These are phyloP conservation scores for Gamsiella multidivaricata DNA, from an alignment of 192 early-diverging fungal species.

Conservation along the genomic window DNA sequence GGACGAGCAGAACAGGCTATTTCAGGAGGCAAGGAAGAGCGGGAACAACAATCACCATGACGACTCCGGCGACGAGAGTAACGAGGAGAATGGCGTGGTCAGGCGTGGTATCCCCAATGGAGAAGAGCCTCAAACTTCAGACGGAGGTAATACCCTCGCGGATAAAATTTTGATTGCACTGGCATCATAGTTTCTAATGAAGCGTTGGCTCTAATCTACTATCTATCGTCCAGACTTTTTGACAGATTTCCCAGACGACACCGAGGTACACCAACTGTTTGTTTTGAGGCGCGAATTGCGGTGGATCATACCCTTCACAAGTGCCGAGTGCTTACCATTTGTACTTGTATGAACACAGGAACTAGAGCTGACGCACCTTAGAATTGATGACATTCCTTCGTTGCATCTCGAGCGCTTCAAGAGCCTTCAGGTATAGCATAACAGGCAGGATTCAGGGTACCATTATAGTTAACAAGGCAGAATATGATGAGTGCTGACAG, in stretches of 20 bases:
- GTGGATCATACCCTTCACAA: no score
- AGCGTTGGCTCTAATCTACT: no score
- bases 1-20: conserved; percentile 47
- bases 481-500: no score
- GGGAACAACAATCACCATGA: background rate
- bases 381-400: conserved; percentile 64
- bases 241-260: conserved; percentile 63
- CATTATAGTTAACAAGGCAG: no score
- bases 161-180: background rate
- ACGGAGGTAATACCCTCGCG: conserved; percentile 16
- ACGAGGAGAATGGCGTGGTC: conserved; percentile 35
- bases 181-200: background rate
- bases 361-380: conserved; percentile 75
- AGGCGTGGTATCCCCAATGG: conserved; percentile 43
- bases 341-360: conserved; percentile 57
- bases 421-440: conserved; percentile 70
- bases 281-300: no score
- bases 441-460: background rate
- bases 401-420: conserved; percentile 71
- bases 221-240: conserved; percentile 51
- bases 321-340: no score
- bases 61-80: conserved; percentile 48
- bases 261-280: conserved; percentile 37
- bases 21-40: conserved; percentile 25
- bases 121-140: conserved; percentile 22